Evolutionary conservation across 129 eudicot genomes (phyloP), one percentile per base, ranked within the genome.

Genomic region (Flaveria robusta): DNA sequence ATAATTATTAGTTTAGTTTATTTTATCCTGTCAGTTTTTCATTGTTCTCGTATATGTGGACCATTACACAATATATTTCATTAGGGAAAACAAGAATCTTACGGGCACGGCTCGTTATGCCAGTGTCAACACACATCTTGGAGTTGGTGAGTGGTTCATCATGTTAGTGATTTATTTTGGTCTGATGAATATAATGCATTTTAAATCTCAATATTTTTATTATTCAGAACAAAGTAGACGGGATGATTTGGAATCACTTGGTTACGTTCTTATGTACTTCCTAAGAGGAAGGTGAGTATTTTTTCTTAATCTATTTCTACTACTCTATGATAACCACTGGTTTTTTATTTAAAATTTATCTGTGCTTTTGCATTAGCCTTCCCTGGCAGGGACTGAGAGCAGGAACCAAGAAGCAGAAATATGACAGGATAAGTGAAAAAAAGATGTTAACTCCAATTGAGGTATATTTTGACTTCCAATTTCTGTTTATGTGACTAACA

Each of bases 71-170:
- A 7, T 68, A 55, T 56, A 74, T 47, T 34, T 10, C 69, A 71
- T 66, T 79, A 95, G 99, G 87, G 99, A 95, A 84, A 95, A 95
- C 79, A 95, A 95, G 87, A 95, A 90, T 74, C 97, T 95, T 72
- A 95, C 99, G 2, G 99, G 99, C 65, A 95, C 99, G 24, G 99
- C 99, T 84, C 99, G 99, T 22, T 95, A 95, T 87, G 99, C 99
- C 52, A 93, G 98, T 84, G 96, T 91, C 72, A 93, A 90, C 81
- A 93, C 98, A 51, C 98, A 93, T 83, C 96, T 87, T 64, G 99
- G 99, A 77, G 87, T 95, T 80, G 99, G 99, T 95, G 69, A 89
- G 93, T 86, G 23, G 68, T 74, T 70, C 31, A 18, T 22, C 41
- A 13, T 41, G 15, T 63, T 9, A 22, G 20, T 29, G 18, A 56